Conservation (phyloP, 805 yeast species). For the Brettanomyces sp. region DNA sequence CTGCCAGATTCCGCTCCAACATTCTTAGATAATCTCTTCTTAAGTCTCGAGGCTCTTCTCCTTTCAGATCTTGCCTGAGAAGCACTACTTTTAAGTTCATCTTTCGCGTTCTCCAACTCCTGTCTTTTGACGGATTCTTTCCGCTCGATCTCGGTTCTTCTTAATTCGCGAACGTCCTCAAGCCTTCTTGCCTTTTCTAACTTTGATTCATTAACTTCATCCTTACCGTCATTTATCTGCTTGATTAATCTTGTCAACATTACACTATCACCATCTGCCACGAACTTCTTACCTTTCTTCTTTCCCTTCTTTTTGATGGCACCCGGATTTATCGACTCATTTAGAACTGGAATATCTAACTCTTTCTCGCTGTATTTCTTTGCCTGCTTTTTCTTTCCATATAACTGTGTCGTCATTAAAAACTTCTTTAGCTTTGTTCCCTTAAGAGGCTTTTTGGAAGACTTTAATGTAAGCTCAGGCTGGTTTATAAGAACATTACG, state of each 20-base stretch:
- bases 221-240: constrained; percentile 75
- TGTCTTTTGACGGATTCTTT: constrained; percentile 63
- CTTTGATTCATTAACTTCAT: constrained; percentile 74
- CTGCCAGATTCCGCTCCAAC: constrained; percentile 10
- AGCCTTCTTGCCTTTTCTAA: constrained; percentile 82
- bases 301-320: constrained; percentile 56
- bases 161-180: constrained; percentile 82
- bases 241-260: constrained; percentile 63
- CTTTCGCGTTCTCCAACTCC: constrained; percentile 68
- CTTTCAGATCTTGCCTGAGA: constrained; percentile 59
- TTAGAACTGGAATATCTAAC: constrained; percentile 67
- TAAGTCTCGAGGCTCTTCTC: constrained; percentile 41
- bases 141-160: constrained; percentile 78
- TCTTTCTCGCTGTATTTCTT: constrained; percentile 67
- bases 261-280: constrained; percentile 57
- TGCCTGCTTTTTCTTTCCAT: constrained; percentile 53
- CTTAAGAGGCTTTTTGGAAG: constrained; percentile 38
- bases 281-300: constrained; percentile 78
- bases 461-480: constrained; percentile 53
- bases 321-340: constrained; percentile 82
- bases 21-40: constrained; percentile 16
- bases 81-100: constrained; percentile 66
- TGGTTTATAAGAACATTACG: constrained; percentile 52
- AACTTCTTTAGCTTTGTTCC: constrained; percentile 55
- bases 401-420: constrained; percentile 52